These are phyloP conservation scores for Auxenochlorella protothecoides DNA, from an alignment of 139 green algal genomes.

Conservation along the genomic window DNA sequence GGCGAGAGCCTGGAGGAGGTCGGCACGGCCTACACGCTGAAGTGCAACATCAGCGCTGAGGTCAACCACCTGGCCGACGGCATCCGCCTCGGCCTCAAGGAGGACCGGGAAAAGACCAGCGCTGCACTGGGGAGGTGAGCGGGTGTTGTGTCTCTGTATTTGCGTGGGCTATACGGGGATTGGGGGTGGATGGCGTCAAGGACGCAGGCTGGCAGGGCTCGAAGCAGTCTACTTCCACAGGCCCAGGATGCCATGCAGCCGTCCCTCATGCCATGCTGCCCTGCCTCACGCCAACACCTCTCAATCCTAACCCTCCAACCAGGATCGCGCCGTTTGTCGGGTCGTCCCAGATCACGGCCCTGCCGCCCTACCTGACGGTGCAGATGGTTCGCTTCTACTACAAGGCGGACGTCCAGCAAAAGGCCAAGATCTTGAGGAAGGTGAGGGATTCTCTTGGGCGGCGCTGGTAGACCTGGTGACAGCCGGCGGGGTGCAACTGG, in stretches of 20 bases:
- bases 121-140: conserved; percentile 31
- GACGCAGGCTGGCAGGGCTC: too few relatives aligned
- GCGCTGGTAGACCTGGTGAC: too few relatives aligned
- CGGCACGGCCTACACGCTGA: conserved; percentile 53
- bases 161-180: not conserved
- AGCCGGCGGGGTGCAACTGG: too few relatives aligned
- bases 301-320: too few relatives aligned
- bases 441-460: conserved; percentile 15
- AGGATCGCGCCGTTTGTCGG: conserved; percentile 63
- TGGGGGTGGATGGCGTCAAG: not conserved
- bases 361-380: conserved; percentile 81
- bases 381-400: conserved; percentile 94
- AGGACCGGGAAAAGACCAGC: conserved; percentile 75
- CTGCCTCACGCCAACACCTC: too few relatives aligned
- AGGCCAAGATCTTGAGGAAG: conserved; percentile 96
- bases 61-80: conserved; percentile 83
- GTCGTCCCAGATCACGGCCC: conserved; percentile 37
- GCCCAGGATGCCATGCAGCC: too few relatives aligned
- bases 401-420: conserved; percentile 78
- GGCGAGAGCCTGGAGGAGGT: conserved; percentile 56
- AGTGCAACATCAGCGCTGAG: conserved; percentile 92
- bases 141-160: too few relatives aligned
- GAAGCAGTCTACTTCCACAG: too few relatives aligned
- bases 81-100: conserved; percentile 69
- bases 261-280: too few relatives aligned